Evolutionary conservation across 768 basidiomycete species (phyloP).

Genomic region (Agrocybe praecox): DNA sequence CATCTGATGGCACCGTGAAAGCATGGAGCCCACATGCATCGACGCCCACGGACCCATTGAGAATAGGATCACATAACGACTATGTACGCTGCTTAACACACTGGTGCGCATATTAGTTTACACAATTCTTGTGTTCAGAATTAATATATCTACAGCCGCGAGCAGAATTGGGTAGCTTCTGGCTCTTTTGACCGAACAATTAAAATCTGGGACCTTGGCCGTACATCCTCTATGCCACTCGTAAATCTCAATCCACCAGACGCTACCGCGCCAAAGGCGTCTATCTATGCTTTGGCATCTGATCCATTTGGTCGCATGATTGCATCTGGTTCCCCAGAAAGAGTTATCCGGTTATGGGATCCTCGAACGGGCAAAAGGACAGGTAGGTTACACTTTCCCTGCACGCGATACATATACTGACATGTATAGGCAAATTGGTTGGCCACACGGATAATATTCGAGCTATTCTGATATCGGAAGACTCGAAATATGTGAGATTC

Average conservation of each 20-base stretch:
- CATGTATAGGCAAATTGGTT: conserved; percentile 68
- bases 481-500: conserved; percentile 81
- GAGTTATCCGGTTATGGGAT: conserved; percentile 92
- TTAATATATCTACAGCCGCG: conserved; percentile 50
- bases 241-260: conserved; percentile 72
- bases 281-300: conserved; percentile 76
- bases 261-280: conserved; percentile 64
- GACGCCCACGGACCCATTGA: conserved; percentile 58
- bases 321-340: conserved; percentile 90
- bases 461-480: conserved; percentile 85
- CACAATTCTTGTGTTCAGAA: neutral
- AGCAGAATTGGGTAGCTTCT: conserved; percentile 87
- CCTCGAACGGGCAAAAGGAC: conserved; percentile 81
- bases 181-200: conserved; percentile 95
- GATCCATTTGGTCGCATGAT: conserved; percentile 82
- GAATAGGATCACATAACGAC: conserved; percentile 78
- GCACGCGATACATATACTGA: neutral
- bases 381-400: conserved; percentile 24
- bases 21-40: conserved; percentile 87
- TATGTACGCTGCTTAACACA: conserved; percentile 82
- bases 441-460: conserved; percentile 98
- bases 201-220: conserved; percentile 88
- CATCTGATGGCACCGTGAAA: conserved; percentile 93
- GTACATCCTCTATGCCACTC: conserved; percentile 49
- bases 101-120: conserved; percentile 47